Percentiles rank a stretch among this genome's conserved stretches.
phyloP scores from a whole-genome alignment of 768 basidiomycete species.

The Steccherinum ochraceum region DNA sequence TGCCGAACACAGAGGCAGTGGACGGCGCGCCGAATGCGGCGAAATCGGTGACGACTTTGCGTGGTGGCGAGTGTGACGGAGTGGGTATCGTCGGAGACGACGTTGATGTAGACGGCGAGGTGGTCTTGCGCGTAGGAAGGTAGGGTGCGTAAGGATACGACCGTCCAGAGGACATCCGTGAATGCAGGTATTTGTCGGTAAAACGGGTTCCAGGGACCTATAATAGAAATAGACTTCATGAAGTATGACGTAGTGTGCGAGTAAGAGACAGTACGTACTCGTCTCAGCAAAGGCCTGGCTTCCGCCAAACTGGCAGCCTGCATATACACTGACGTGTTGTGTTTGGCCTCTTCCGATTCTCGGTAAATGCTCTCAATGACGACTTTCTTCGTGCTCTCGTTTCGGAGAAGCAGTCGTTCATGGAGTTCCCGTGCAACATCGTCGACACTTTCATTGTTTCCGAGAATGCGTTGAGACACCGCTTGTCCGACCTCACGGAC shows the following conservation, averaged over 20 bases:
- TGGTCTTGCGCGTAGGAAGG: slow-evolving; percentile 33
- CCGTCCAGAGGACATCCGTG: slow-evolving; percentile 53
- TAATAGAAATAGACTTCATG: too few relatives aligned
- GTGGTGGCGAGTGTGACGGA: slow-evolving; percentile 57
- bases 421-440: slow-evolving; percentile 94
- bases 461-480: slow-evolving; percentile 86
- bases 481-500: slow-evolving; percentile 93
- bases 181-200: slow-evolving; percentile 91
- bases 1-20: slow-evolving; percentile 75
- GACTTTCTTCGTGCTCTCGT: slow-evolving; percentile 96
- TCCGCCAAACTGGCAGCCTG: slow-evolving; percentile 63
- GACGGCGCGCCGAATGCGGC: slow-evolving; percentile 77
- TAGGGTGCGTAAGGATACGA: slow-evolving; percentile 41
- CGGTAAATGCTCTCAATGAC: slow-evolving; percentile 96
- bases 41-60: slow-evolving; percentile 87
- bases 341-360: slow-evolving; percentile 79
- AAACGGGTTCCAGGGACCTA: slow-evolving; percentile 94
- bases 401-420: slow-evolving; percentile 82
- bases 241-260: neutral
- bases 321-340: slow-evolving; percentile 86
- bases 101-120: slow-evolving; percentile 29
- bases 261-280: slow-evolving; percentile 41
- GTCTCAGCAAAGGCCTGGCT: slow-evolving; percentile 72
- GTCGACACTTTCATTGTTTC: slow-evolving; percentile 92
- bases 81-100: slow-evolving; percentile 16